A percentile compares a stretch with the other conserved stretches of the same genome.
Evolutionary conservation across 2,329 filamentous ascomycete species (phyloP).

Genomic region (Chaetomium olivaceum): DNA sequence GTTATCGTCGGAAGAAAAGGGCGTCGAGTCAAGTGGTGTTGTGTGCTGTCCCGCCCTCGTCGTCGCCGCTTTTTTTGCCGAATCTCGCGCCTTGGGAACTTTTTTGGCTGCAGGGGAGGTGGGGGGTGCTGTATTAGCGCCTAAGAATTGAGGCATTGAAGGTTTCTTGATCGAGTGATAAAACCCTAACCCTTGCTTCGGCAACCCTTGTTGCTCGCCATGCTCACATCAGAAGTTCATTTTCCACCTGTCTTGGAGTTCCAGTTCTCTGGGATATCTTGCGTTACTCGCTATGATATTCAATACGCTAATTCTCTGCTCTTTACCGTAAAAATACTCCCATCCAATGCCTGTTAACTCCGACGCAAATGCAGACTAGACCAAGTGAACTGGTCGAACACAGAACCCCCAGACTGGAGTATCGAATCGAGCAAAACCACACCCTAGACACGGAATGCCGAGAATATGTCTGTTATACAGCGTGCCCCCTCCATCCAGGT

Average conservation of each 20-base stretch:
- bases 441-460: constrained; percentile 2
- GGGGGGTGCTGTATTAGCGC: background rate
- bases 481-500: background rate
- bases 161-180: no score
- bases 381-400: background rate
- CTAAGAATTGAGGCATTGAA: constrained; percentile 24
- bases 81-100: constrained; percentile 19
- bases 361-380: constrained; percentile 10
- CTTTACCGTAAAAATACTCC: background rate
- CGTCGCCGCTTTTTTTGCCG: constrained; percentile 23
- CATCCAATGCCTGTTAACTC: constrained; percentile 5
- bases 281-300: background rate
- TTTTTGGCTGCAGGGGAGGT: constrained; percentile 17
- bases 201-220: background rate
- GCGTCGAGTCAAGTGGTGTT: background rate
- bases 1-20: constrained; percentile 1
- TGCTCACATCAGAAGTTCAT: background rate
- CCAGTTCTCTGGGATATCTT: background rate
- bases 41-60: constrained; percentile 19
- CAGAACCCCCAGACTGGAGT: background rate
- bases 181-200: constrained; percentile 24
- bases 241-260: background rate
- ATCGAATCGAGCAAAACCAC: background rate
- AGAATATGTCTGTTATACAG: background rate
- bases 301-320: background rate